Conservation (phyloP, 2,329 filamentous ascomycete species). For the Trichoderma oligosporum region DNA sequence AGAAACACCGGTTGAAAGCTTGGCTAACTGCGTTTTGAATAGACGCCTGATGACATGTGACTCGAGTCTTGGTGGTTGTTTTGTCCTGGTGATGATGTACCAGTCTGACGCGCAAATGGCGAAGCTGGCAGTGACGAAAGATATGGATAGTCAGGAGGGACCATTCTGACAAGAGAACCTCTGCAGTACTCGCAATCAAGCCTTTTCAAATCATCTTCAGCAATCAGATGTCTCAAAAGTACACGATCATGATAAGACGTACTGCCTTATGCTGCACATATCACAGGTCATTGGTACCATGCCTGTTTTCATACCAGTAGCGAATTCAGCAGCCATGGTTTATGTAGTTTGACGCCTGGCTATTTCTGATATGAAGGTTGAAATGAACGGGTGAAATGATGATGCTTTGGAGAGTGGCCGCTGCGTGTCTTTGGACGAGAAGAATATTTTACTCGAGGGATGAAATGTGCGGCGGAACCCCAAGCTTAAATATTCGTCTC, state of each 20-base stretch:
- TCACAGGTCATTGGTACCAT: constrained; percentile 21
- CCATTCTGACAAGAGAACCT: constrained; percentile 21
- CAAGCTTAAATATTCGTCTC: constrained; percentile 1
- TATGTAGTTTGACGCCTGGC: not conserved
- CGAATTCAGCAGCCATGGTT: constrained; percentile 18
- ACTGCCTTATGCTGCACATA: constrained; percentile 24
- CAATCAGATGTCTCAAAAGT: not conserved
- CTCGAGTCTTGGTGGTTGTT: constrained; percentile 1
- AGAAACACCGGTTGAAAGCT: not conserved
- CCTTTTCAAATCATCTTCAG: not conserved
- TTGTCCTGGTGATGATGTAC: not conserved
- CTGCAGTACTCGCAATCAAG: constrained; percentile 20
- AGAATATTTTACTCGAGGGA: not conserved
- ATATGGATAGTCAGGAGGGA: constrained; percentile 15
- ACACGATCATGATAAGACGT: not conserved
- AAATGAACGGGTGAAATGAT: not conserved
- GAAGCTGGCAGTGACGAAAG: not conserved
- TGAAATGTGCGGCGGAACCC: not conserved
- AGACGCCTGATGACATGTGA: constrained; percentile 11
- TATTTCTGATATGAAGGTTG: not conserved
- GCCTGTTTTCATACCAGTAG: constrained; percentile 19
- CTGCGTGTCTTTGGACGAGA: not conserved
- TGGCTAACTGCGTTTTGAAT: constrained; percentile 11
- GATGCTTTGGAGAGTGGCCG: not conserved
- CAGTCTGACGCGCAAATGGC: not conserved